These are phyloP conservation scores for Kwoniella pini DNA, from an alignment of 768 basidiomycete species.

Conservation along the genomic window DNA sequence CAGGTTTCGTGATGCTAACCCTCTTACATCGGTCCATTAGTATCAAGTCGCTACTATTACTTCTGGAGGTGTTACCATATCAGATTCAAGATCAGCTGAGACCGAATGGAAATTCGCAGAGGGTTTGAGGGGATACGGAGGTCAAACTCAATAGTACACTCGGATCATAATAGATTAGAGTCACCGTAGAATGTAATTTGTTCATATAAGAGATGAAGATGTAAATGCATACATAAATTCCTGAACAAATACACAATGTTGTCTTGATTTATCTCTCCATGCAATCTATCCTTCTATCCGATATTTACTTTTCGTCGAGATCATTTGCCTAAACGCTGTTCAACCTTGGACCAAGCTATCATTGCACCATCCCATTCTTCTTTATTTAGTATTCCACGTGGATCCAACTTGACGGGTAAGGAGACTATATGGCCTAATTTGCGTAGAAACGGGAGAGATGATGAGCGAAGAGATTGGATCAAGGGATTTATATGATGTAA, in stretches of 20 bases:
- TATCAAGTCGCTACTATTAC: conserved; percentile 94
- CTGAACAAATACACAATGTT: background rate
- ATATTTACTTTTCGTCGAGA: too few relatives aligned
- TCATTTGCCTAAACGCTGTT: conserved; percentile 22
- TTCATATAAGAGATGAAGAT: background rate
- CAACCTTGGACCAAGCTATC: conserved; percentile 31
- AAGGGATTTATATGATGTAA: conserved; percentile 22
- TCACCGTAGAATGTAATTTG: background rate
- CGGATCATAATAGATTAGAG: background rate
- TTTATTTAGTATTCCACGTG: conserved; percentile 19
- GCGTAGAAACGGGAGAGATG: conserved; percentile 28
- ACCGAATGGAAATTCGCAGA: conserved; percentile 94
- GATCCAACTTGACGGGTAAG: conserved; percentile 8
- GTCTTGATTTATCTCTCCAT: background rate
- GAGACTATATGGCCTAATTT: conserved; percentile 23
- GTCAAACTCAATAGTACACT: conserved; percentile 84
- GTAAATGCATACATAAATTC: conserved; percentile 13
- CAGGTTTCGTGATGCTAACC: background rate
- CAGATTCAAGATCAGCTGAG: conserved; percentile 71
- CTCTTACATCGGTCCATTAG: conserved; percentile 57
- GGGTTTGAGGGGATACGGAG: conserved; percentile 74
- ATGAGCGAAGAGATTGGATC: conserved; percentile 20
- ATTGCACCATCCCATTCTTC: conserved; percentile 46
- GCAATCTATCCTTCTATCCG: too few relatives aligned
- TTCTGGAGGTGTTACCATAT: conserved; percentile 71